Evolutionary conservation across 1,284 basidiomycete genomes (phyloP).

Genomic region (Exsudoporus floridanus): DNA sequence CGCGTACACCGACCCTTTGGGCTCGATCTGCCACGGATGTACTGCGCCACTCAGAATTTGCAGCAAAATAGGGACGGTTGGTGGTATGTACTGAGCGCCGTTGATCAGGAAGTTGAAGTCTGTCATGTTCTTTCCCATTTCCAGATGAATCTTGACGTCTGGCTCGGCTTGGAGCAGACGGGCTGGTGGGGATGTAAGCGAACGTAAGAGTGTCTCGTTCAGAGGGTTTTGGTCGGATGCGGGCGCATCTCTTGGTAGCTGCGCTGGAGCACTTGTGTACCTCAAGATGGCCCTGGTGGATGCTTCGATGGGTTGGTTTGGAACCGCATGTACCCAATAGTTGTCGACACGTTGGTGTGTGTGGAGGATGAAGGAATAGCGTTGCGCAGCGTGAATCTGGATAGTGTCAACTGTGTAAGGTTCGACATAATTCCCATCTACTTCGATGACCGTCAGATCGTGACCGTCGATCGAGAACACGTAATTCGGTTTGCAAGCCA

Average conservation of each 20-base stretch:
- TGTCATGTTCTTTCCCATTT: constrained; percentile 22
- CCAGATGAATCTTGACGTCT: constrained; percentile 30
- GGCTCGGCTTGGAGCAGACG: constrained; percentile 18
- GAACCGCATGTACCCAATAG: constrained; percentile 32
- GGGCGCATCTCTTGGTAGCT: constrained; percentile 30
- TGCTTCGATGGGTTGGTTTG: constrained; percentile 14
- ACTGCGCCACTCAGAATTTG: constrained; percentile 46
- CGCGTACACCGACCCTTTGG: constrained; percentile 40
- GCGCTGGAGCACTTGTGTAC: constrained; percentile 32
- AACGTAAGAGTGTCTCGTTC: constrained; percentile 30
- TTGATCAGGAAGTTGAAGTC: constrained; percentile 29
- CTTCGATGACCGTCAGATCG: constrained; percentile 37
- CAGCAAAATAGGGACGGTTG: constrained; percentile 43
- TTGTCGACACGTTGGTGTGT: constrained; percentile 31
- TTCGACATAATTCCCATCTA: constrained; percentile 36
- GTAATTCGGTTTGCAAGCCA: constrained; percentile 40
- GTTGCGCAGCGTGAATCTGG: constrained; percentile 32
- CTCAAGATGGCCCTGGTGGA: constrained; percentile 35
- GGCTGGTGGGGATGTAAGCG: constrained; percentile 16
- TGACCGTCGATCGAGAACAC: constrained; percentile 42
- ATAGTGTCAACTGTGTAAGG: constrained; percentile 33
- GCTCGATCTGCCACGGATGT: constrained; percentile 40
- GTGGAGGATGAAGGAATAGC: constrained; percentile 37
- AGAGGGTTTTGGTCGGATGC: constrained; percentile 17
- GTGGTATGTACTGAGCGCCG: constrained; percentile 35